phyloP scores from a whole-genome alignment of 75 land plant species.

The Pinus albicaulis region DNA sequence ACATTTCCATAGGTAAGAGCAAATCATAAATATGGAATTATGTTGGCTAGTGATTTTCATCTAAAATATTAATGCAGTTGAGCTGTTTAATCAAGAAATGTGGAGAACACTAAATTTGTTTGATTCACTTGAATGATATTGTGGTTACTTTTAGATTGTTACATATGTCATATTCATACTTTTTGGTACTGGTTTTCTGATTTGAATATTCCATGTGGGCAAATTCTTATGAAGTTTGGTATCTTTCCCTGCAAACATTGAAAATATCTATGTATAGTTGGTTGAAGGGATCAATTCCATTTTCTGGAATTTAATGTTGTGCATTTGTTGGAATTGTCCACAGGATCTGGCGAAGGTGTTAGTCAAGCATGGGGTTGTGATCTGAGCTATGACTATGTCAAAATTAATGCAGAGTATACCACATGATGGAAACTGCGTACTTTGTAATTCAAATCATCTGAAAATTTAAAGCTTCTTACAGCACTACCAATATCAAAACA shows the following conservation, averaged over 20 bases:
- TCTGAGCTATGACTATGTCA: conserved; percentile 97
- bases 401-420: conserved; percentile 98
- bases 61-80: not conserved
- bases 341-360: conserved; percentile 75
- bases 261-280: not conserved
- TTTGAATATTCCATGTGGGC: not conserved
- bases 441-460: not conserved
- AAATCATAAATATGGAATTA: not conserved
- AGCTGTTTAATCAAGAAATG: not conserved
- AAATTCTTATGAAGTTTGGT: not conserved
- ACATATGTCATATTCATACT: not conserved
- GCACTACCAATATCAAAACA: not conserved
- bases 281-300: not conserved
- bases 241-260: not conserved
- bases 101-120: not conserved
- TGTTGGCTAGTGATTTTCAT: not conserved
- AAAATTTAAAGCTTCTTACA: not conserved
- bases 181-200: not conserved
- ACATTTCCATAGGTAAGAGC: conserved; percentile 73
- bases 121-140: not conserved
- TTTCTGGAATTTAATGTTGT: not conserved
- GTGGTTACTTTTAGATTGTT: not conserved
- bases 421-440: conserved; percentile 38
- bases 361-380: conserved; percentile 99
- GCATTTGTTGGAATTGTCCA: conserved; percentile 1